Evolutionary conservation across 805 yeast species (phyloP), one percentile per base, ranked within the genome.

Genomic region (Saccharomycopsis malanga): DNA sequence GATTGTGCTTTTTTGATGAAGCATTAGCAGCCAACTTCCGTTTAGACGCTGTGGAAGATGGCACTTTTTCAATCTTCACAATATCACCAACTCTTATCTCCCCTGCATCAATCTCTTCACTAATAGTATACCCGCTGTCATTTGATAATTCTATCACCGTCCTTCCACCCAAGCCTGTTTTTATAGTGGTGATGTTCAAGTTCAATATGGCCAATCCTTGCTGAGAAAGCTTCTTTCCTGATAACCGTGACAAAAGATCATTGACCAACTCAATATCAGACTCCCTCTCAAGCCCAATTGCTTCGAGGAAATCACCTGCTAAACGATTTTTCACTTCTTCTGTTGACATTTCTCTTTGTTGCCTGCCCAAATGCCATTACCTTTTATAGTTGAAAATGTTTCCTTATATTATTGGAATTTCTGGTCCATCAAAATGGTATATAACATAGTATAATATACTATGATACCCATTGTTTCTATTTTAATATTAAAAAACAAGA

Each of bases 161-260:
- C 49, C 80, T 76, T 1, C 96, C 96, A 14, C 87, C 94, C 7
- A 87, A 65, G 0, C 95, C 95, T 0, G 89, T 83, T 46, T 83
- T 69, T 2, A 84, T 63, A 46, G 78, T 77, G n/a, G 72, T 71
- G 12, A 83, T 65, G 0, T 66, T 60, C 41, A 91, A 66, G 61
- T 88, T 85, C 41, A 79, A 61, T 3, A 87, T 68, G 0, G 97
- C 97, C 22, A 85, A 66, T 0, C 96, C 97, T 44, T 76, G 70
- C 9, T 68, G 64, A 0, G 83, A 83, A n/a, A 91, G 68, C 46
- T 72, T 71, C 58, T 82, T 81, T 1, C 88, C 78, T 1, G 91
- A 66, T 10, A 74, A 61, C 0, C 73, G 54, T 1, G 70, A 55
- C 15, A 82, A 57, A 4, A 80, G 58, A 9, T 58, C 57, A 2